Conservation (phyloP, 202 grass and related monocot species). For the Cymbopogon flexuosus region DNA sequence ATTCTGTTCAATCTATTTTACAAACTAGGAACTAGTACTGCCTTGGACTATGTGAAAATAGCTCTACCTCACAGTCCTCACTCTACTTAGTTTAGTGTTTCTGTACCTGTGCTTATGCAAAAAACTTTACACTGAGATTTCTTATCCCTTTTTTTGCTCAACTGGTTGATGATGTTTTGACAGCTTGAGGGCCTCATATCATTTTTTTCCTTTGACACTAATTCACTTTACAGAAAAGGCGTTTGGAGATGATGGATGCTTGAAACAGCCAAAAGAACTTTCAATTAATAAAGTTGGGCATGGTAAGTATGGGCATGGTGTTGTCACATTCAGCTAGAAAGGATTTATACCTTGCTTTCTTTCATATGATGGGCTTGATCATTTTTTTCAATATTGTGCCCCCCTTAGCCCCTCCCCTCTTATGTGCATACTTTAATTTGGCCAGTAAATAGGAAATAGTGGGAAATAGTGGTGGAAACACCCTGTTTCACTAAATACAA, state of each 20-base stretch:
- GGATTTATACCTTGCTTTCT: not conserved
- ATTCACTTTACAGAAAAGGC: conserved; percentile 66
- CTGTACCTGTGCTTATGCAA: not conserved
- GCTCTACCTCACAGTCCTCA: not conserved
- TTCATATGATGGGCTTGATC: not conserved
- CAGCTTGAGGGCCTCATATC: not conserved
- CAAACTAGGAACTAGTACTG: conserved; percentile 13
- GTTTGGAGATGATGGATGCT: conserved; percentile 73
- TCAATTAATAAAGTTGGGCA: conserved; percentile 98
- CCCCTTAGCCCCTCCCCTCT: too few species aligned
- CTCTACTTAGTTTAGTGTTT: not conserved
- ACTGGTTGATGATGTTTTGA: not conserved
- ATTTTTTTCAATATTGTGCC: not conserved
- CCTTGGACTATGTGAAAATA: not conserved
- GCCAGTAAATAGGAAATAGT: not conserved
- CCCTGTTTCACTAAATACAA: not conserved
- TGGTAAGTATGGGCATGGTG: conserved; percentile 45
- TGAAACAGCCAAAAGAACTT: conserved; percentile 86
- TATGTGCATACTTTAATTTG: not conserved
- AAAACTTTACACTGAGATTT: not conserved
- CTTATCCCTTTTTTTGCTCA: not conserved
- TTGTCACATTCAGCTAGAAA: conserved; percentile 3
- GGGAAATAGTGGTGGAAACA: not conserved
- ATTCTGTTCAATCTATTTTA: not conserved
- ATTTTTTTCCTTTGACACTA: not conserved